A percentile compares a stretch with the other conserved stretches of the same genome.
phyloP scores from a whole-genome alignment of 192 early-diverging fungal genomes.

The Linnemannia schmuckeri region DNA sequence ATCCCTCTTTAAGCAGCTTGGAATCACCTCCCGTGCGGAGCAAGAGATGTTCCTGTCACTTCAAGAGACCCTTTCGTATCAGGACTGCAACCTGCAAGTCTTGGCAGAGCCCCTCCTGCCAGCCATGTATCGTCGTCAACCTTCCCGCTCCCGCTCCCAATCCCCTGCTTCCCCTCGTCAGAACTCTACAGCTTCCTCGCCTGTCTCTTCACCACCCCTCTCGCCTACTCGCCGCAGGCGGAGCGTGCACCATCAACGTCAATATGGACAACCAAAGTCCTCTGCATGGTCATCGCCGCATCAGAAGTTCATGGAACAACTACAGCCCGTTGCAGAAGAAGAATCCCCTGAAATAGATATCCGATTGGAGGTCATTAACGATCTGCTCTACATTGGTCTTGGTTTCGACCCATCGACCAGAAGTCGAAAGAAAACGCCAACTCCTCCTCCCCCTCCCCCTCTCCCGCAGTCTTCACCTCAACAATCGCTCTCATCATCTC shows the following conservation, averaged over 20 bases:
- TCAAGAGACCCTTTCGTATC: conserved; percentile 48
- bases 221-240: conserved; percentile 33
- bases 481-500: background rate
- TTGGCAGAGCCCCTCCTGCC: conserved; percentile 47
- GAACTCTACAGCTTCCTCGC: conserved; percentile 12
- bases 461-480: background rate
- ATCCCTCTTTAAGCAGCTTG: conserved; percentile 38
- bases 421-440: conserved; percentile 23
- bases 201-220: conserved; percentile 30
- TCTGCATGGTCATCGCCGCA: conserved; percentile 16
- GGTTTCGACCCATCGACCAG: conserved; percentile 50
- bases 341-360: conserved; percentile 31
- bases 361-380: conserved; percentile 49
- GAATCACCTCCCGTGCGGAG: conserved; percentile 40
- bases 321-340: conserved; percentile 11
- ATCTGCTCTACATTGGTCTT: conserved; percentile 51
- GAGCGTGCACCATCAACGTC: conserved; percentile 19
- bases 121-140: conserved; percentile 3
- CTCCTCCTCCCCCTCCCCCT: background rate
- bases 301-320: background rate
- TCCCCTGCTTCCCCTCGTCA: background rate
- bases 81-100: conserved; percentile 50
- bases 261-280: conserved; percentile 5
- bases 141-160: background rate
- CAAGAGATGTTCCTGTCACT: conserved; percentile 47